A percentile compares a stretch with the other conserved stretches of the same genome.
Evolutionary conservation across 2,329 filamentous ascomycete species (phyloP).

Genomic region (Balansia obtecta): DNA sequence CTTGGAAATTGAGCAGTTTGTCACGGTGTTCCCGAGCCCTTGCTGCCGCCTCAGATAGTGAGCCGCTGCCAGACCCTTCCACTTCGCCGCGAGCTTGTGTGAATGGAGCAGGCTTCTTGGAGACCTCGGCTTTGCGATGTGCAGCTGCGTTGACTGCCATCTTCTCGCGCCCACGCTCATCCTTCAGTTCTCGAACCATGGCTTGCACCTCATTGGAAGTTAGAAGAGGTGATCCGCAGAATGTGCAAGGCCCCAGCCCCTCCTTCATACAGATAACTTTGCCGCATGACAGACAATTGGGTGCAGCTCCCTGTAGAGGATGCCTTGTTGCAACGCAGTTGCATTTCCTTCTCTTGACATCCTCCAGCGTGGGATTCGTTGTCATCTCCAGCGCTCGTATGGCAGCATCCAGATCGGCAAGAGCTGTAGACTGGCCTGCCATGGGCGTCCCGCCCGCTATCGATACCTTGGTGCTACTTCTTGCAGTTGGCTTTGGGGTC

Average conservation of each 20-base stretch:
- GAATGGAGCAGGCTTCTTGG: conserved; percentile 48
- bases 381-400: conserved; percentile 85
- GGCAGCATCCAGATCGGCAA: conserved; percentile 63
- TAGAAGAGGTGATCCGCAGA: conserved; percentile 66
- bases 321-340: conserved; percentile 83
- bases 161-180: conserved; percentile 76
- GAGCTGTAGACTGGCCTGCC: conserved; percentile 64
- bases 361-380: conserved; percentile 64
- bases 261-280: conserved; percentile 94
- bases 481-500: conserved; percentile 38
- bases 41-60: conserved; percentile 44
- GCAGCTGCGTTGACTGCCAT: conserved; percentile 68
- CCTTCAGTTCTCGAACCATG: conserved; percentile 73
- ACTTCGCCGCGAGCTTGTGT: conserved; percentile 29
- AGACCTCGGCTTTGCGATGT: conserved; percentile 54
- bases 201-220: conserved; percentile 61
- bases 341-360: conserved; percentile 52
- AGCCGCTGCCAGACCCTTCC: conserved; percentile 17
- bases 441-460: conserved; percentile 70
- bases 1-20: conserved; percentile 68
- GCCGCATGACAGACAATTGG: conserved; percentile 84
- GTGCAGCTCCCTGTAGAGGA: conserved; percentile 77
- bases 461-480: conserved; percentile 50
- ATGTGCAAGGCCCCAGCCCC: conserved; percentile 87
- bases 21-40: conserved; percentile 71